These are phyloP conservation scores for Hypoxylon sp. DNA, from an alignment of 2,329 filamentous ascomycete species.

Conservation along the genomic window DNA sequence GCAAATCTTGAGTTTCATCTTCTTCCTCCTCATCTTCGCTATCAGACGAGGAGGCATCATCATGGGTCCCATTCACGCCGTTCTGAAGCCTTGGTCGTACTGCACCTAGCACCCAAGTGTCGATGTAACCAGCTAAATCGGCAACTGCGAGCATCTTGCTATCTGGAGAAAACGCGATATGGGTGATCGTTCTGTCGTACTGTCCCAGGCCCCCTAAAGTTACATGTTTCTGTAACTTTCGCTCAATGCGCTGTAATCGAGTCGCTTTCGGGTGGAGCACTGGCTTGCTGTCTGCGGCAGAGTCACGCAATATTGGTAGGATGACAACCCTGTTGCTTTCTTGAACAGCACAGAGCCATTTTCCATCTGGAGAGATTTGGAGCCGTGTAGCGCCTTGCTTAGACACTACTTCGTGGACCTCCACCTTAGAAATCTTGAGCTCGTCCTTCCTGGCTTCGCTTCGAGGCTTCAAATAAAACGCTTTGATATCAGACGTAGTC, in stretches of 20 bases:
- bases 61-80: constrained; percentile 51
- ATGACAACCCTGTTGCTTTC: constrained; percentile 71
- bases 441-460: constrained; percentile 67
- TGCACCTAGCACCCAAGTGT: constrained; percentile 83
- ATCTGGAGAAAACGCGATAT: constrained; percentile 82
- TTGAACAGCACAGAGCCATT: constrained; percentile 76
- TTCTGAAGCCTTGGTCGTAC: constrained; percentile 57
- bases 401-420: constrained; percentile 69
- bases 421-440: constrained; percentile 78
- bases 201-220: constrained; percentile 76
- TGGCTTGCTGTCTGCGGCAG: constrained; percentile 54
- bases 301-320: constrained; percentile 59
- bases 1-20: constrained; percentile 62
- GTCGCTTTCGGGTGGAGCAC: constrained; percentile 59
- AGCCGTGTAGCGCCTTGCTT: constrained; percentile 76
- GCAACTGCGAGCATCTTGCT: constrained; percentile 82
- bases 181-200: constrained; percentile 82
- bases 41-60: constrained; percentile 55
- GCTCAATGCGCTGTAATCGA: constrained; percentile 67
- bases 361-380: constrained; percentile 76
- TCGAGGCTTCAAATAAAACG: constrained; percentile 75
- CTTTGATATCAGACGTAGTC: constrained; percentile 79
- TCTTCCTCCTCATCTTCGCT: constrained; percentile 61
- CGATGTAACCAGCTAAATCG: constrained; percentile 86
- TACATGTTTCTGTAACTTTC: constrained; percentile 66